phyloP scores from a whole-genome alignment of 2,329 filamentous ascomycete genomes.

The Sporothrix phasma region DNA sequence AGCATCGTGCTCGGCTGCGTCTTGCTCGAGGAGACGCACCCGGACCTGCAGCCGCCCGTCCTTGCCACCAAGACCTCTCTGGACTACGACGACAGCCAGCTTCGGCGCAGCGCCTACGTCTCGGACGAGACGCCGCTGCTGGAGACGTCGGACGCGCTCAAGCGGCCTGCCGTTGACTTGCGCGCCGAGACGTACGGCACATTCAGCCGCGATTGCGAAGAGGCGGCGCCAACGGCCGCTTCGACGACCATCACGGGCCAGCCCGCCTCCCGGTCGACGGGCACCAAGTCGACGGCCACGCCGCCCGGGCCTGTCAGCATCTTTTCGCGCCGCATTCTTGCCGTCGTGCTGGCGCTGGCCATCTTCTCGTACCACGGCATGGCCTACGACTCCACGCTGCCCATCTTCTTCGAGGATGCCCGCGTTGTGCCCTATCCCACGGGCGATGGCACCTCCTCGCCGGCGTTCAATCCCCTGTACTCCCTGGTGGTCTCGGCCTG shows the following conservation, averaged over 20 bases:
- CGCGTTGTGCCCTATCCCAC: slow-evolving; percentile 31
- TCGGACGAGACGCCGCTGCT: slow-evolving; percentile 66
- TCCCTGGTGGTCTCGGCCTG: slow-evolving; percentile 54
- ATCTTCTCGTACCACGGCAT: slow-evolving; percentile 94
- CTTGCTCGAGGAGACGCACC: slow-evolving; percentile 80
- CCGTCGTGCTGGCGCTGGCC: slow-evolving; percentile 70
- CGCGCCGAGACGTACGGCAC: slow-evolving; percentile 73
- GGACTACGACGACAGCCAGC: slow-evolving; percentile 23
- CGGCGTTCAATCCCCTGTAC: slow-evolving; percentile 36
- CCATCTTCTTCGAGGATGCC: slow-evolving; percentile 84
- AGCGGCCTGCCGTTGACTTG: slow-evolving; percentile 62
- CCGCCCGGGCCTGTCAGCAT: slow-evolving; percentile 26
- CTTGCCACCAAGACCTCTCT: not conserved
- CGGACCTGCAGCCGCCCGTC: slow-evolving; percentile 54
- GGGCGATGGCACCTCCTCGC: no score
- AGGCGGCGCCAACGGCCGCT: not conserved
- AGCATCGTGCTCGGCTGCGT: slow-evolving; percentile 76
- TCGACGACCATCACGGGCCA: not conserved
- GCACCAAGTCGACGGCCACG: slow-evolving; percentile 20
- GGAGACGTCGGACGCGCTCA: slow-evolving; percentile 62
- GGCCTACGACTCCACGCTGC: slow-evolving; percentile 85
- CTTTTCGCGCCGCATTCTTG: slow-evolving; percentile 54
- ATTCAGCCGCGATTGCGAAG: slow-evolving; percentile 31
- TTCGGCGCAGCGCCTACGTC: slow-evolving; percentile 39
- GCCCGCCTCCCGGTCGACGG: not conserved